A percentile compares a stretch with the other conserved stretches of the same genome.
Conservation (phyloP, 208 protist genomes). For the Leishmania major region DNA sequence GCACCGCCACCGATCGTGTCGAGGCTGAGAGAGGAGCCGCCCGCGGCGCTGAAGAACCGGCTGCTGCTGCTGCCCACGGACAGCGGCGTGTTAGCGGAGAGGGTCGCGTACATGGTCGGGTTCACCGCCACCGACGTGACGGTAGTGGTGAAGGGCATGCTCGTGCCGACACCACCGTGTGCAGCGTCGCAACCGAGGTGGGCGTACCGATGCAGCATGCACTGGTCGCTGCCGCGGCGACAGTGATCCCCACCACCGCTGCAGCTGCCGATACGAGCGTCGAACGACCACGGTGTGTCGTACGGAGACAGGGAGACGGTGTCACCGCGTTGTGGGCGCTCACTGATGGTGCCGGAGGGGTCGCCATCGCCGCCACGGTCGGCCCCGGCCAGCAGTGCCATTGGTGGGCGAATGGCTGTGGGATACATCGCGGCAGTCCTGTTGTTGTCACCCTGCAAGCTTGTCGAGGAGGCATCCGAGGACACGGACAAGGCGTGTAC, state of each 20-base stretch:
- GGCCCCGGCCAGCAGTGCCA: neutral
- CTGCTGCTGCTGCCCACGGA: neutral
- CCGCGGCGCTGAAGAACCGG: neutral
- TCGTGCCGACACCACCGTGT: neutral
- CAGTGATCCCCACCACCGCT: neutral
- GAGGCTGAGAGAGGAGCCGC: neutral
- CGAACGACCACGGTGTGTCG: neutral
- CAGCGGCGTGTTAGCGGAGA: neutral
- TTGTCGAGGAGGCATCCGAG: neutral
- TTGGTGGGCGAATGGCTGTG: neutral
- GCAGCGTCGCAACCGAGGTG: neutral
- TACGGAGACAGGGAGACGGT: neutral
- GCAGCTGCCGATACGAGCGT: neutral
- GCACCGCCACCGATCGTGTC: neutral
- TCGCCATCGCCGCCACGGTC: neutral
- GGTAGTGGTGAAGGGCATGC: neutral
- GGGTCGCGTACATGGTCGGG: neutral
- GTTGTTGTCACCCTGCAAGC: neutral
- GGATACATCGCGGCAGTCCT: neutral
- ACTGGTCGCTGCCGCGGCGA: neutral
- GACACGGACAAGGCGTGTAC: conserved; percentile 1
- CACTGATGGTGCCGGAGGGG: neutral
- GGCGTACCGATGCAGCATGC: neutral
- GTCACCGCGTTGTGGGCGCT: neutral
- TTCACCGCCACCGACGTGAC: neutral